A percentile compares a stretch with the other conserved stretches of the same genome.
Evolutionary conservation across 352 stramenopile genomes (phyloP).

Genomic region (Globisporangium canariense): DNA sequence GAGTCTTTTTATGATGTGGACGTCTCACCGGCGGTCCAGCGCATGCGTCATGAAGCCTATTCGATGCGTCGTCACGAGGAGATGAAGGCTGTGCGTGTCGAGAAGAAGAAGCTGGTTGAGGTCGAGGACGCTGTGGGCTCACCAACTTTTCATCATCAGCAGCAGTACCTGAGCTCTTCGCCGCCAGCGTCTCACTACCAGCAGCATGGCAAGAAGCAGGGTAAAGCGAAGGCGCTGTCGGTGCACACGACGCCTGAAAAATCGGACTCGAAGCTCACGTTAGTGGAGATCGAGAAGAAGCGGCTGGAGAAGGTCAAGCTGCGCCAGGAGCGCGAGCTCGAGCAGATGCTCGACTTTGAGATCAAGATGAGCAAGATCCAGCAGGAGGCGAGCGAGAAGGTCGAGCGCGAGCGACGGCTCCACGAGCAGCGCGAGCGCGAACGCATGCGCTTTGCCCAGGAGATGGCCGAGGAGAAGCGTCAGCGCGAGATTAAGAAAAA

Average conservation of each 20-base stretch:
- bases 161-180: slow-evolving; percentile 8
- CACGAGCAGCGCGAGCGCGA: slow-evolving; percentile 71
- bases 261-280: slow-evolving; percentile 23
- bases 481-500: slow-evolving; percentile 83
- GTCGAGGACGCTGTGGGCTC: slow-evolving; percentile 29
- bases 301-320: slow-evolving; percentile 74
- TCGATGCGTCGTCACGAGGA: slow-evolving; percentile 89
- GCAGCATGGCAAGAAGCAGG: slow-evolving; percentile 7
- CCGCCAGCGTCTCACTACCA: slow-evolving; percentile 1
- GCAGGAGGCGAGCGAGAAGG: slow-evolving; percentile 62
- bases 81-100: slow-evolving; percentile 81
- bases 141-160: slow-evolving; percentile 10
- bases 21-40: slow-evolving; percentile 80
- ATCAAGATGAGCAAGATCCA: slow-evolving; percentile 88
- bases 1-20: slow-evolving; percentile 89
- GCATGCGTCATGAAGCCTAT: slow-evolving; percentile 91
- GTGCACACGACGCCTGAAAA: slow-evolving; percentile 25
- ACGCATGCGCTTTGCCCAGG: slow-evolving; percentile 51
- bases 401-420: slow-evolving; percentile 61
- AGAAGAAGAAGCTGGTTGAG: slow-evolving; percentile 75
- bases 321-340: slow-evolving; percentile 76
- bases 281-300: slow-evolving; percentile 67
- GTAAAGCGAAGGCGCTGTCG: slow-evolving; percentile 10
- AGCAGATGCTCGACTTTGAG: slow-evolving; percentile 92
- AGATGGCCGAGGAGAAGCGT: slow-evolving; percentile 72